Conservation (phyloP, 2,329 filamentous ascomycete genomes). For the Aureobasidium namibiae region DNA sequence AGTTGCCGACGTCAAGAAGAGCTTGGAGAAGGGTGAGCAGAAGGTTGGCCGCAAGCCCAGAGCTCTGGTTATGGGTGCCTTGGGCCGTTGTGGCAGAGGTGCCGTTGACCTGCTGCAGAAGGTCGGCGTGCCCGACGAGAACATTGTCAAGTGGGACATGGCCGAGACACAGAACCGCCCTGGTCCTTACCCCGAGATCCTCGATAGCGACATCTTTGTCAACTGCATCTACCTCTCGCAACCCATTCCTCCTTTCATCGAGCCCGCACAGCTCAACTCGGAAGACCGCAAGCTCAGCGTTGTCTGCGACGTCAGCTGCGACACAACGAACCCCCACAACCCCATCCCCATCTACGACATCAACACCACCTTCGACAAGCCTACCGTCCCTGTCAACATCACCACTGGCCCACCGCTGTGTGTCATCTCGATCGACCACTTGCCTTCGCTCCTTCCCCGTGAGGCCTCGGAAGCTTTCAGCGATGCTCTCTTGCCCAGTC, state of each 20-base stretch:
- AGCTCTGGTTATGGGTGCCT: slow-evolving; percentile 73
- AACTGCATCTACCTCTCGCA: slow-evolving; percentile 83
- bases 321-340: slow-evolving; percentile 66
- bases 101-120: slow-evolving; percentile 72
- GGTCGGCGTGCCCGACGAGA: slow-evolving; percentile 60
- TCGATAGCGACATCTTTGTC: slow-evolving; percentile 46
- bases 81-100: slow-evolving; percentile 71
- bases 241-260: slow-evolving; percentile 75
- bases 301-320: slow-evolving; percentile 69
- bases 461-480: slow-evolving; percentile 85
- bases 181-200: slow-evolving; percentile 30
- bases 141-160: slow-evolving; percentile 70
- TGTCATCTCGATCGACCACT: slow-evolving; percentile 83
- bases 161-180: slow-evolving; percentile 62
- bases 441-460: slow-evolving; percentile 73
- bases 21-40: slow-evolving; percentile 57
- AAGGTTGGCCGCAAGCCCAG: slow-evolving; percentile 61
- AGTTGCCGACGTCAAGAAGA: slow-evolving; percentile 64
- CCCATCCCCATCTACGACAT: slow-evolving; percentile 73
- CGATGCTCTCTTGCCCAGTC: slow-evolving; percentile 64
- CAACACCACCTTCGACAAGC: slow-evolving; percentile 79
- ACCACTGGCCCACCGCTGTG: slow-evolving; percentile 54
- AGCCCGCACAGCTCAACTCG: slow-evolving; percentile 57
- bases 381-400: slow-evolving; percentile 68
- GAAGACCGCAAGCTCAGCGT: slow-evolving; percentile 59